These are phyloP conservation scores for Aspergillus hancockii DNA, from an alignment of 495 filamentous ascomycete genomes.

Conservation along the genomic window DNA sequence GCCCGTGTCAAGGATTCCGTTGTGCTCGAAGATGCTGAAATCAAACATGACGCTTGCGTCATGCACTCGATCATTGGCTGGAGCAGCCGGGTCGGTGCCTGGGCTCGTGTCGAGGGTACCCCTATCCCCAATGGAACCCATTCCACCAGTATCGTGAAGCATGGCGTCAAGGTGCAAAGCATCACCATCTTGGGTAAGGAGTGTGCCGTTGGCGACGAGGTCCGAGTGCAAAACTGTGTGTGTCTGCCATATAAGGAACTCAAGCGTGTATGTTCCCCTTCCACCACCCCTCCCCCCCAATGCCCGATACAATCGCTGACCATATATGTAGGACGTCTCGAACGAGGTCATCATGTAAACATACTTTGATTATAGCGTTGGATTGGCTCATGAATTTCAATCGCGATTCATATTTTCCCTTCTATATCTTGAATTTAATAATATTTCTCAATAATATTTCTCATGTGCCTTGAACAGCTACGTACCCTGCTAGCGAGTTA, in stretches of 20 bases:
- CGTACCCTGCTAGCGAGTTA: not conserved
- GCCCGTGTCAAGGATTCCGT: constrained; percentile 95
- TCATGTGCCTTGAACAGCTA: not conserved
- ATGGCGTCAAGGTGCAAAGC: constrained; percentile 97
- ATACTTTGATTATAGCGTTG: not conserved
- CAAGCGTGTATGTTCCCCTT: constrained; percentile 75
- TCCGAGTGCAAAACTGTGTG: constrained; percentile 97
- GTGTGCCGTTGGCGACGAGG: constrained; percentile 90
- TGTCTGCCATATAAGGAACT: constrained; percentile 98
- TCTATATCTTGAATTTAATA: constrained; percentile 12
- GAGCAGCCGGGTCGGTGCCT: constrained; percentile 93
- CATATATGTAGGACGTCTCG: constrained; percentile 66
- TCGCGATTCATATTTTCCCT: not conserved
- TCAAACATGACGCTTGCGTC: constrained; percentile 96
- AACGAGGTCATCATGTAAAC: constrained; percentile 96
- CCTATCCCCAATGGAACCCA: constrained; percentile 88
- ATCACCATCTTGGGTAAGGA: constrained; percentile 98
- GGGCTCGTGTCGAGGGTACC: constrained; percentile 96
- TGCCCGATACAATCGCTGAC: constrained; percentile 29
- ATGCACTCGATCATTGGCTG: constrained; percentile 97
- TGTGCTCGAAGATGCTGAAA: constrained; percentile 91
- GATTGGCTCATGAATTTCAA: not conserved
- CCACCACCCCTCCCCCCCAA: not conserved
- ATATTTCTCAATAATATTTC: not conserved
- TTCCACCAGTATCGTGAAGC: constrained; percentile 92